A percentile compares a stretch with the other conserved stretches of the same genome.
Evolutionary conservation across 179 eudicot species (phyloP).

Genomic region (Actinidia arguta): DNA sequence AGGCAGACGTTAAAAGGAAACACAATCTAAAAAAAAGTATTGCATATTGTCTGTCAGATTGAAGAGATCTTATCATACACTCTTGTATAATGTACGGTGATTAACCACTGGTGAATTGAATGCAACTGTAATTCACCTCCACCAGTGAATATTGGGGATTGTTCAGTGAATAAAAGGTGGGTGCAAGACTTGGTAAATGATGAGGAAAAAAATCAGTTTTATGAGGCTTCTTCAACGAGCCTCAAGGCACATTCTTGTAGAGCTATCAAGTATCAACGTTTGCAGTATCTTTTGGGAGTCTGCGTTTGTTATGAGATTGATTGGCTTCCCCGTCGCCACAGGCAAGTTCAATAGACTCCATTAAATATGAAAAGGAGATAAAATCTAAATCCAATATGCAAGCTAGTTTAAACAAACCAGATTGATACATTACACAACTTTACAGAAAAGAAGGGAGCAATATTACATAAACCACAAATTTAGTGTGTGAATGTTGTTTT

Average conservation of each 20-base stretch:
- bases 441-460: not conserved
- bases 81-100: not conserved
- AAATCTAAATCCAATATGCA: not conserved
- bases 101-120: not conserved
- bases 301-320: not conserved
- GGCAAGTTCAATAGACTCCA: not conserved
- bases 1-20: not conserved
- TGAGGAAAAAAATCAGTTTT: not conserved
- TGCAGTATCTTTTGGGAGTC: not conserved
- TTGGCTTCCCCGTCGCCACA: not conserved
- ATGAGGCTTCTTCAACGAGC: not conserved
- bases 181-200: constrained; percentile 9
- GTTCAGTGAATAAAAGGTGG: not conserved
- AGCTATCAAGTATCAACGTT: not conserved
- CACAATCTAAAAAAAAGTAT: not conserved
- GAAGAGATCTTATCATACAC: not conserved
- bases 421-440: not conserved
- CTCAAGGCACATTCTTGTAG: not conserved
- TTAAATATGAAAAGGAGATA: not conserved
- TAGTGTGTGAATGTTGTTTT: not conserved
- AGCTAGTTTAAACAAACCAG: no score
- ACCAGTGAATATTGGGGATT: not conserved
- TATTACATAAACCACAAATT: not conserved
- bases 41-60: not conserved
- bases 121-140: not conserved